phyloP scores from a whole-genome alignment of 495 filamentous ascomycete genomes.

The Terfezia boudieri region DNA sequence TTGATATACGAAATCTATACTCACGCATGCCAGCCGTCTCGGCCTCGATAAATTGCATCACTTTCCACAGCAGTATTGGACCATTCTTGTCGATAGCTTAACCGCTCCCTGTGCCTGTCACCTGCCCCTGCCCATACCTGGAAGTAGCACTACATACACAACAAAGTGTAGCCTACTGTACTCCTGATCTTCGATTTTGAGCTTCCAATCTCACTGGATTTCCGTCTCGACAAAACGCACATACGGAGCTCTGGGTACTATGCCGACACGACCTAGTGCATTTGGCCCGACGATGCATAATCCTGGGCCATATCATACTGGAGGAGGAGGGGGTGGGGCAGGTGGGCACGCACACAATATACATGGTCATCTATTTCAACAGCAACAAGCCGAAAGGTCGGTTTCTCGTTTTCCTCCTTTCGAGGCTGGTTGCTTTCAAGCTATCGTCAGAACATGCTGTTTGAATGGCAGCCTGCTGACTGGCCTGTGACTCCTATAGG shows the following conservation, averaged over 20 bases:
- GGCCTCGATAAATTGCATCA: too few species aligned
- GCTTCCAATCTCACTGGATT: too few species aligned
- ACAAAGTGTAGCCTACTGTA: too few species aligned
- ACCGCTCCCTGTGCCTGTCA: too few species aligned
- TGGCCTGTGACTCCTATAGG: neutral
- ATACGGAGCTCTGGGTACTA: neutral
- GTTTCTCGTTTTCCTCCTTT: neutral
- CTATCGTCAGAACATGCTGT: neutral
- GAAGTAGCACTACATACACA: too few species aligned
- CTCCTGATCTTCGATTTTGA: too few species aligned
- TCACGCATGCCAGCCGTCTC: too few species aligned
- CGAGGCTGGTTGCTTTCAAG: neutral
- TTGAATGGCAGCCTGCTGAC: neutral
- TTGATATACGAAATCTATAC: too few species aligned
- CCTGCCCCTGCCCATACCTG: too few species aligned
- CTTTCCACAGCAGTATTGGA: too few species aligned
- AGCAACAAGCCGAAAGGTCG: slow-evolving; percentile 4
- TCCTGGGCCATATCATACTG: slow-evolving; percentile 12
- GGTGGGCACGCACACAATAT: slow-evolving; percentile 9
- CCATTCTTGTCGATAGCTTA: too few species aligned
- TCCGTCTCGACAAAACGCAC: too few species aligned
- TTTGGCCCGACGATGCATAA: slow-evolving; percentile 17
- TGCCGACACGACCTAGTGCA: slow-evolving; percentile 13
- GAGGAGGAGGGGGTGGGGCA: slow-evolving; percentile 8
- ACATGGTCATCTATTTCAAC: slow-evolving; percentile 13